Evolutionary conservation across 495 filamentous ascomycete genomes (phyloP).

Genomic region (Penicillium verhagenii): DNA sequence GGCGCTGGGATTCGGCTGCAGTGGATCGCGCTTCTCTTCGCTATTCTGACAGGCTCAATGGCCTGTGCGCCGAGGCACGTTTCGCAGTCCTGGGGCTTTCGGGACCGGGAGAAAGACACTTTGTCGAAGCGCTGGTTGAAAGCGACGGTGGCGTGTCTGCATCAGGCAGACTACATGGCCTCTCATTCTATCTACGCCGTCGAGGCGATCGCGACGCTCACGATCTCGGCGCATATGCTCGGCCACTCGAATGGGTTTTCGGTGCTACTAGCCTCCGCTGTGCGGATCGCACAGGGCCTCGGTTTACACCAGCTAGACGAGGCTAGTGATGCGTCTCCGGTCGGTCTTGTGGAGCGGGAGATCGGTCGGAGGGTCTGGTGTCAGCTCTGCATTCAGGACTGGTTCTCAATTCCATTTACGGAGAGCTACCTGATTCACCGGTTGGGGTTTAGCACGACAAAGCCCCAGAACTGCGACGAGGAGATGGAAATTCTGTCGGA

Average conservation of each 20-base stretch:
- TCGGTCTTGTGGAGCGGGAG: conserved; percentile 22
- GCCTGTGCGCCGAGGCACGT: conserved; percentile 30
- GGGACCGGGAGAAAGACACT: conserved; percentile 26
- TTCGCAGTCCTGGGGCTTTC: conserved; percentile 35
- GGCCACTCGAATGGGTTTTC: conserved; percentile 39
- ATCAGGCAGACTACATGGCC: conserved; percentile 36
- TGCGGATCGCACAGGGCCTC: conserved; percentile 33
- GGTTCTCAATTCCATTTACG: conserved; percentile 45
- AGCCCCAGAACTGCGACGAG: conserved; percentile 34
- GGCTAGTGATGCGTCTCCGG: conserved; percentile 8
- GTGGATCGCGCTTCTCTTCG: conserved; percentile 42
- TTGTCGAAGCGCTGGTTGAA: conserved; percentile 38
- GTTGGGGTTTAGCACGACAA: conserved; percentile 27
- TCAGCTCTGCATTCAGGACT: conserved; percentile 43
- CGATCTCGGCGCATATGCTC: conserved; percentile 43
- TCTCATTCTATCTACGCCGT: conserved; percentile 33
- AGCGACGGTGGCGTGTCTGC: conserved; percentile 34
- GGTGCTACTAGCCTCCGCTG: conserved; percentile 30
- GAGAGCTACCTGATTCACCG: conserved; percentile 40
- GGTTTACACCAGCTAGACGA: conserved; percentile 25
- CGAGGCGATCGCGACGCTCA: conserved; percentile 38
- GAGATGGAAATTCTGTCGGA: conserved; percentile 31
- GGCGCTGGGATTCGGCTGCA: conserved; percentile 26
- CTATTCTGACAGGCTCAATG: conserved; percentile 38
- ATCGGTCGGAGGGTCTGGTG: conserved; percentile 40